Evolutionary conservation across 1,284 basidiomycete species (phyloP).

Genomic region (Ceratobasidium sp.): DNA sequence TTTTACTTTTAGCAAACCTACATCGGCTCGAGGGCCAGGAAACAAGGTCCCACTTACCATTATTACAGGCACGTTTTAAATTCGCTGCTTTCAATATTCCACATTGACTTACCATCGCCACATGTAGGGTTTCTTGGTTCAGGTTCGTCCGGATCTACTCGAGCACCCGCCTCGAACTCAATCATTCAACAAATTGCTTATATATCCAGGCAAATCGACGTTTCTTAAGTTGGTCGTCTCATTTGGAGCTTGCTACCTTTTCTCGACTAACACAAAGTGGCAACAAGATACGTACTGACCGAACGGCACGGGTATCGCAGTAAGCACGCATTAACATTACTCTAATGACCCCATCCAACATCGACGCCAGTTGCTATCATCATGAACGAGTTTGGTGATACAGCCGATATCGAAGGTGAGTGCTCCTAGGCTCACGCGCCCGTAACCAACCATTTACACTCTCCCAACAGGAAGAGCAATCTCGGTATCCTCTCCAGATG

Average conservation of each 20-base stretch:
- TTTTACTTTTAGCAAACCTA: neutral
- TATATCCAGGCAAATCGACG: conserved; percentile 1
- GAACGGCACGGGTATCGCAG: conserved; percentile 90
- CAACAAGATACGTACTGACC: conserved; percentile 80
- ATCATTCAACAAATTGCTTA: neutral
- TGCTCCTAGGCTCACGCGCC: conserved; percentile 5
- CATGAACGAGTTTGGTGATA: conserved; percentile 91
- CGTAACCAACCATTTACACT: conserved; percentile 33
- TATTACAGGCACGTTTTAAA: conserved; percentile 82
- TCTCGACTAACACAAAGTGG: conserved; percentile 11
- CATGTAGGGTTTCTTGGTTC: conserved; percentile 89
- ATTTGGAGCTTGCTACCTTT: neutral
- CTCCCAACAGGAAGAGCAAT: conserved; percentile 70
- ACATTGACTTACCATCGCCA: neutral
- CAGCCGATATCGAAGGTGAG: conserved; percentile 61
- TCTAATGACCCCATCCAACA: neutral
- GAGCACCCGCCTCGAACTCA: neutral
- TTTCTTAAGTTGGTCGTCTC: conserved; percentile 21
- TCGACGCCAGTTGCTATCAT: conserved; percentile 78
- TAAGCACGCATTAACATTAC: neutral
- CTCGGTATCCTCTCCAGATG: conserved; percentile 75
- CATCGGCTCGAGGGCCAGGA: neutral
- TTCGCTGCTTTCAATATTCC: neutral
- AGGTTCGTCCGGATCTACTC: conserved; percentile 59
- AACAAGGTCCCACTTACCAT: conserved; percentile 83